These are phyloP conservation scores for Brasilioporus rufonigricans DNA, from an alignment of 768 basidiomycete genomes.

Conservation along the genomic window DNA sequence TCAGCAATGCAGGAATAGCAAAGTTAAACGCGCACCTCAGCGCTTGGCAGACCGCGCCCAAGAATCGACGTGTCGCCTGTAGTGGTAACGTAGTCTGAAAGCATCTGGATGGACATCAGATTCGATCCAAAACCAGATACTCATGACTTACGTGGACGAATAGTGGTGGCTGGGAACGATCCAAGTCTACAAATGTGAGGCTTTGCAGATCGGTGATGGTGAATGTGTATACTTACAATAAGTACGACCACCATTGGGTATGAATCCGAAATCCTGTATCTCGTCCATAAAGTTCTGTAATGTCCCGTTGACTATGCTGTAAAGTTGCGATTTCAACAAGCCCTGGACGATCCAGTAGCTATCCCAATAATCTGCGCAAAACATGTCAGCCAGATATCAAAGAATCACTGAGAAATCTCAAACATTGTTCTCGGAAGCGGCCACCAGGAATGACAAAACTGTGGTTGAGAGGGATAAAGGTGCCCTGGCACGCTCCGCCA, in stretches of 20 bases:
- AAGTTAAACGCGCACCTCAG: conserved; percentile 51
- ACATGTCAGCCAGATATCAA: background rate
- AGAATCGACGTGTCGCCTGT: conserved; percentile 78
- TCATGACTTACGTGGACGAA: conserved; percentile 64
- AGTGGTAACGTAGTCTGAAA: conserved; percentile 74
- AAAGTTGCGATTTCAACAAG: conserved; percentile 76
- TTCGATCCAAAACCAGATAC: background rate
- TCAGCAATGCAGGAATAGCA: background rate
- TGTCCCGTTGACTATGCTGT: conserved; percentile 68
- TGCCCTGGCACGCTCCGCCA: conserved; percentile 67
- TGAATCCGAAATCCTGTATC: conserved; percentile 78
- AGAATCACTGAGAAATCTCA: conserved; percentile 33
- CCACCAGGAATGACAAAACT: conserved; percentile 89
- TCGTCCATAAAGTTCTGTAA: conserved; percentile 97
- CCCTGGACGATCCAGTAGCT: conserved; percentile 90
- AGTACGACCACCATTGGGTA: conserved; percentile 91
- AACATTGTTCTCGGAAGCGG: conserved; percentile 83
- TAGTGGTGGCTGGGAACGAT: conserved; percentile 90
- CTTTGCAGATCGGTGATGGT: background rate
- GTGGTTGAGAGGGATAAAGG: conserved; percentile 86
- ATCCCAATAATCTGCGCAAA: conserved; percentile 50
- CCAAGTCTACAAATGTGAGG: conserved; percentile 50
- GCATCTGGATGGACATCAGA: conserved; percentile 55
- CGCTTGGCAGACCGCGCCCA: conserved; percentile 75
- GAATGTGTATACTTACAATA: conserved; percentile 55